These are phyloP conservation scores for Colletotrichum sansevieriae DNA, from an alignment of 2,329 filamentous ascomycete species.

Conservation along the genomic window DNA sequence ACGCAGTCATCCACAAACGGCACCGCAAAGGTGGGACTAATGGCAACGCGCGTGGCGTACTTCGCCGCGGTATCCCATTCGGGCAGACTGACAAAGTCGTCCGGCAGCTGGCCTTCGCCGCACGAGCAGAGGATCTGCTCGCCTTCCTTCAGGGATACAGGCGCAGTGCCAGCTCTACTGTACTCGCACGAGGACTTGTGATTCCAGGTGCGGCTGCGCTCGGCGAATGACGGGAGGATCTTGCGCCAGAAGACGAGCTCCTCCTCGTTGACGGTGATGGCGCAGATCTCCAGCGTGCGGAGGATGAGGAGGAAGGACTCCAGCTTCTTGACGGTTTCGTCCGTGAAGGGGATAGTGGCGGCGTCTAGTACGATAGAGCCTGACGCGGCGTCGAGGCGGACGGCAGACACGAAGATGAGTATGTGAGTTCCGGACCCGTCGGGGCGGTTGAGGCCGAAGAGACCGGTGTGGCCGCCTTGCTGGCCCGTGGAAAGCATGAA, in stretches of 20 bases:
- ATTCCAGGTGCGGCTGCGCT: constrained; percentile 63
- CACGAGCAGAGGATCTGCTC: constrained; percentile 60
- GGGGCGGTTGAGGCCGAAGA: constrained; percentile 58
- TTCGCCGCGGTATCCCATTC: constrained; percentile 58
- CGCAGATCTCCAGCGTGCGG: constrained; percentile 52
- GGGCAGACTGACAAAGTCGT: constrained; percentile 55
- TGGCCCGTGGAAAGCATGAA: constrained; percentile 61
- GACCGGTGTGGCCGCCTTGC: constrained; percentile 58
- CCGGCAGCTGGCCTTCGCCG: constrained; percentile 58
- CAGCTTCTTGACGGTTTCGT: constrained; percentile 50
- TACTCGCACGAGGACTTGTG: constrained; percentile 61
- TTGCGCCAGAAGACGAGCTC: constrained; percentile 69
- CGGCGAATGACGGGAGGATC: constrained; percentile 57
- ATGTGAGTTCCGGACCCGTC: constrained; percentile 56
- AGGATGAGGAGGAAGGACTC: constrained; percentile 55
- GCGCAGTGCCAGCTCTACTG: constrained; percentile 50
- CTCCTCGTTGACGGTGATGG: constrained; percentile 60
- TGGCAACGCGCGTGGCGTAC: constrained; percentile 66
- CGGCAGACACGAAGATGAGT: constrained; percentile 55
- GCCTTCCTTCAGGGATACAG: constrained; percentile 53
- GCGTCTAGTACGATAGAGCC: constrained; percentile 61
- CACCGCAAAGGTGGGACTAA: constrained; percentile 66
- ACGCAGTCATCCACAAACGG: constrained; percentile 58
- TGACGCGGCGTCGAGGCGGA: constrained; percentile 59
- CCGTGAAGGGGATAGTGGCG: constrained; percentile 60